A percentile compares a stretch with the other conserved stretches of the same genome.
phyloP scores from a whole-genome alignment of 306 rosid species.

The Rosa multiflora region DNA sequence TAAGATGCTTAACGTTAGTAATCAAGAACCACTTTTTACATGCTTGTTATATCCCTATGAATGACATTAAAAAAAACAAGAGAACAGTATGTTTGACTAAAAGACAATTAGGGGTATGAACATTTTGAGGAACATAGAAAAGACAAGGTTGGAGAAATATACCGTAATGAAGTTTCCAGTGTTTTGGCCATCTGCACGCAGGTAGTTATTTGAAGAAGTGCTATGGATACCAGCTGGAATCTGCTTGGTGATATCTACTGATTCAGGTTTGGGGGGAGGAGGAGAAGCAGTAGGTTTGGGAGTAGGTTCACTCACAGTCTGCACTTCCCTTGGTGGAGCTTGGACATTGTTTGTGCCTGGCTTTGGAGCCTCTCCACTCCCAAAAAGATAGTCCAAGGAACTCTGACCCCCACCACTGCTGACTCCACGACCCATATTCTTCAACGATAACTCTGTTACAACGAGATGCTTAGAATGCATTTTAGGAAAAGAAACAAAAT shows the following conservation, averaged over 20 bases:
- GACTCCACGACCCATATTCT: slow-evolving; percentile 95
- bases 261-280: slow-evolving; percentile 32
- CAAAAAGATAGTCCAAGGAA: slow-evolving; percentile 97
- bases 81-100: not conserved
- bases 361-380: slow-evolving; percentile 82
- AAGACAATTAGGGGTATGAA: not conserved
- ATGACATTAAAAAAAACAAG: not conserved
- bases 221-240: slow-evolving; percentile 93
- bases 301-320: slow-evolving; percentile 46
- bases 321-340: slow-evolving; percentile 37
- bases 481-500: slow-evolving; percentile 8
- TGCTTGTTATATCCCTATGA: not conserved
- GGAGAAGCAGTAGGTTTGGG: slow-evolving; percentile 51
- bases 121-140: slow-evolving; percentile 14
- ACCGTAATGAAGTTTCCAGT: slow-evolving; percentile 98
- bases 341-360: slow-evolving; percentile 38
- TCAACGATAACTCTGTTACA: slow-evolving; percentile 34
- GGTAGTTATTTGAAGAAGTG: slow-evolving; percentile 63
- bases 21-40: not conserved
- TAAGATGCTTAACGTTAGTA: not conserved
- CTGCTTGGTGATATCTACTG: slow-evolving; percentile 64
- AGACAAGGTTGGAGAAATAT: slow-evolving; percentile 20
- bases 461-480: slow-evolving; percentile 17
- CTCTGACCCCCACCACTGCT: slow-evolving; percentile 99
- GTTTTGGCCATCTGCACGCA: slow-evolving; percentile 90